Evolutionary conservation across 2,329 filamentous ascomycete genomes (phyloP), one percentile per base, ranked within the genome.

Genomic region (Gnomoniopsis sp.): DNA sequence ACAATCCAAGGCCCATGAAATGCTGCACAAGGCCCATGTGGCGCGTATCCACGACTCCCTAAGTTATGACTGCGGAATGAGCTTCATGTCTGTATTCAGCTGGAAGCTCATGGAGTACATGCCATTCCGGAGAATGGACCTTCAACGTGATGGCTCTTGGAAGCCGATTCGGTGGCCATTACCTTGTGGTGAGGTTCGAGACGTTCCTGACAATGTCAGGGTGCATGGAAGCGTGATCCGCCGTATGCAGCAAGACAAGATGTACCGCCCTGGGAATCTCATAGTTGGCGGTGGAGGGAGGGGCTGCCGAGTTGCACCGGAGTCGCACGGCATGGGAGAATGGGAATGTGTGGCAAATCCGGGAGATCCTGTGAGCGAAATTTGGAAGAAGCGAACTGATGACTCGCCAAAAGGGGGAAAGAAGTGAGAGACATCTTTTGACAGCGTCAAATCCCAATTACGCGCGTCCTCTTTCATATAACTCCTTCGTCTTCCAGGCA

Each of bases 61-160:
- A 0, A 74, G 81, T 51, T 90, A 85, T 65, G 78, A 79, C 14
- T 81, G 83, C 14, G 89, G 89, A 0, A 75, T 89, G 3, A 70
- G 78, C 0, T 61, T 63, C 23, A 57, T 75, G 3, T 82, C 85
- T 0, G 88, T 91, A 0, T 65, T 88, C 0, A 81, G 79, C 2
- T 93, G 90, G 90, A 88, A 86, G 38, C 70, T 90, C 22, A 90
- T 93, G 89, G 90, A 93, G 67, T 92, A 88, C 69, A 76, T 93
- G 23, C 90, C 90, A 0, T 93, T 93, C 73, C 82, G 88, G 1
- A 80, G 90, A 23, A 93, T 95, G 88, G 90, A 93, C 65, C 75
- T 93, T 8, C 85, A 86, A 62, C 60, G 76, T 0, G 88, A 93
- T 62, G 89, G 89, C 0, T 85, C 84, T 0, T 95, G 91, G 90